A percentile compares a stretch with the other conserved stretches of the same genome.
These are phyloP conservation scores for Cucurbita pepo DNA, from an alignment of 306 rosid genomes.

Conservation along the genomic window DNA sequence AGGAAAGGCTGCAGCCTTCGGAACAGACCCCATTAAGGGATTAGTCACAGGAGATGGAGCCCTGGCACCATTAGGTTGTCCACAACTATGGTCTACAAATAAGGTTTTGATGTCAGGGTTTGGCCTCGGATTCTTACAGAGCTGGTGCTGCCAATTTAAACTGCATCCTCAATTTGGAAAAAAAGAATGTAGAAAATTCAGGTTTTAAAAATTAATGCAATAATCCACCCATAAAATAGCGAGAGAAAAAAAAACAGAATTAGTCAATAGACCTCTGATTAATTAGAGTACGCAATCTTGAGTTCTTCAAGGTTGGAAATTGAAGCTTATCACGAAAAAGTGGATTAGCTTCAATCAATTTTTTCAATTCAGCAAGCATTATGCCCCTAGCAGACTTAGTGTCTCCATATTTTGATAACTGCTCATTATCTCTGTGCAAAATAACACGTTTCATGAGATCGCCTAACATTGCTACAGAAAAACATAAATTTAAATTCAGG, in stretches of 20 bases:
- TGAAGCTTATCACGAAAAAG: constrained; percentile 97
- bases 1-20: constrained; percentile 86
- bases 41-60: constrained; percentile 99
- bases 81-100: constrained; percentile 93
- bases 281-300: constrained; percentile 88
- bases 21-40: constrained; percentile 84
- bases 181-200: background rate
- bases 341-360: constrained; percentile 94
- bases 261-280: constrained; percentile 71
- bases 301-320: constrained; percentile 87
- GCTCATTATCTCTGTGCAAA: constrained; percentile 82
- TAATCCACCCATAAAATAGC: background rate
- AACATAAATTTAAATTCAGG: background rate
- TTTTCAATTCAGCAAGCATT: constrained; percentile 95
- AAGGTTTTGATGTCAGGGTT: constrained; percentile 98
- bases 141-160: constrained; percentile 99
- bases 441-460: constrained; percentile 1
- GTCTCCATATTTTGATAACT: constrained; percentile 95
- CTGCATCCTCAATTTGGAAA: constrained; percentile 30
- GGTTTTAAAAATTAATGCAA: background rate
- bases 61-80: constrained; percentile 98
- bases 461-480: background rate
- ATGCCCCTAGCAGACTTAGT: constrained; percentile 96
- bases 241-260: background rate
- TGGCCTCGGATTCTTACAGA: constrained; percentile 94